These are phyloP conservation scores for Periconia sp. DNA, from an alignment of 2,329 filamentous ascomycete species.

Conservation along the genomic window DNA sequence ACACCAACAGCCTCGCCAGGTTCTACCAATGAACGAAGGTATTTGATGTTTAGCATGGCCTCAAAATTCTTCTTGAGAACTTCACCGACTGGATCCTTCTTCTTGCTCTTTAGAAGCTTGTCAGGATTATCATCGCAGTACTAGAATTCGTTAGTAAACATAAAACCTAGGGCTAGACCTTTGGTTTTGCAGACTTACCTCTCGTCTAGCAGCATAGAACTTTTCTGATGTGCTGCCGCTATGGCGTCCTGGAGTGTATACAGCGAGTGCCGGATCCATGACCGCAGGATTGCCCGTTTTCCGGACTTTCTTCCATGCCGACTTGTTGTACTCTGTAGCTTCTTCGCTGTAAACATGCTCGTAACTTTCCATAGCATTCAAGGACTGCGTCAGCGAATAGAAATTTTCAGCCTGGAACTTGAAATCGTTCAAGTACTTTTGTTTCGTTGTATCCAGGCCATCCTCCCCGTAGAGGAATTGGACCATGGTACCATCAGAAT, in stretches of 20 bases:
- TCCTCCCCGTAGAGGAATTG: slow-evolving; percentile 98
- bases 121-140: slow-evolving; percentile 81
- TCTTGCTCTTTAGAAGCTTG: slow-evolving; percentile 65
- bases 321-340: slow-evolving; percentile 65
- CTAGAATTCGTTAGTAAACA: slow-evolving; percentile 39
- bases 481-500: slow-evolving; percentile 89
- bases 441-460: slow-evolving; percentile 90
- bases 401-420: slow-evolving; percentile 89
- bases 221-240: slow-evolving; percentile 88
- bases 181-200: slow-evolving; percentile 50
- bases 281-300: slow-evolving; percentile 72
- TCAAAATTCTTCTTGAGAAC: slow-evolving; percentile 72
- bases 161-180: neutral
- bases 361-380: slow-evolving; percentile 68
- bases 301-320: slow-evolving; percentile 77
- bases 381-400: slow-evolving; percentile 76
- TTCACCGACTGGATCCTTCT: slow-evolving; percentile 56
- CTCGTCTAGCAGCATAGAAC: slow-evolving; percentile 74
- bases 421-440: slow-evolving; percentile 89
- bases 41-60: slow-evolving; percentile 87
- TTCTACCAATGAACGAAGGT: slow-evolving; percentile 88
- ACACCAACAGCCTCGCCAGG: slow-evolving; percentile 97
- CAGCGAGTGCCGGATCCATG: slow-evolving; percentile 76
- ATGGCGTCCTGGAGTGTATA: slow-evolving; percentile 76
- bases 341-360: slow-evolving; percentile 69